phyloP scores from a whole-genome alignment of 176 grass and related monocot genomes.

The Oryza meyeriana region DNA sequence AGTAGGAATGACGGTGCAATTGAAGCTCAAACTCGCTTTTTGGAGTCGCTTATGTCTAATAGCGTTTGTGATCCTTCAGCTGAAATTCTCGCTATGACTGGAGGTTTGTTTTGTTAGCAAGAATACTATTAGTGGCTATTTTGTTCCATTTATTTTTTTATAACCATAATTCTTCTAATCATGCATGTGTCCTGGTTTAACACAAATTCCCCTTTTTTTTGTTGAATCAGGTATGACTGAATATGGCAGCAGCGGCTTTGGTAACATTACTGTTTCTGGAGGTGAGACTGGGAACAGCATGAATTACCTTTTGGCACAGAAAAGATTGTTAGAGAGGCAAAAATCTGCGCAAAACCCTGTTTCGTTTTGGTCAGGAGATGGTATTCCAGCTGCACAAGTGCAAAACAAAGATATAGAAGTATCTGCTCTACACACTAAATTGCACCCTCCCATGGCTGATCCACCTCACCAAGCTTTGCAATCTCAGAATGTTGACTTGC shows the following conservation, averaged over 20 bases:
- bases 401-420: constrained; percentile 54
- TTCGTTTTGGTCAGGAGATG: constrained; percentile 73
- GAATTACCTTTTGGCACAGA: constrained; percentile 82
- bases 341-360: constrained; percentile 53
- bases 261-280: constrained; percentile 34
- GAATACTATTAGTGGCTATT: constrained; percentile 10
- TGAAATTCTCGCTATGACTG: constrained; percentile 40
- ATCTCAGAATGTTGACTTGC: constrained; percentile 74
- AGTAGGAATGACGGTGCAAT: constrained; percentile 43
- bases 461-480: constrained; percentile 50
- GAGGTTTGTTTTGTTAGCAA: constrained; percentile 57
- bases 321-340: constrained; percentile 81
- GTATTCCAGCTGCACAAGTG: constrained; percentile 35
- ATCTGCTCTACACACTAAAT: constrained; percentile 60
- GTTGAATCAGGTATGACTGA: constrained; percentile 61
- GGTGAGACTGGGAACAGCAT: constrained; percentile 52
- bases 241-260: constrained; percentile 48
- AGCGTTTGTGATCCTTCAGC: constrained; percentile 35
- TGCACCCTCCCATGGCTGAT: constrained; percentile 50
- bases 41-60: constrained; percentile 93
- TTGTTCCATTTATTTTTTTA: not conserved
- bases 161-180: not conserved
- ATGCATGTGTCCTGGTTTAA: constrained; percentile 15
- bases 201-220: constrained; percentile 8
- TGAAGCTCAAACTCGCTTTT: constrained; percentile 82